Evolutionary conservation across 2,329 filamentous ascomycete species (phyloP).

Genomic region (Calonectria ilicicola): DNA sequence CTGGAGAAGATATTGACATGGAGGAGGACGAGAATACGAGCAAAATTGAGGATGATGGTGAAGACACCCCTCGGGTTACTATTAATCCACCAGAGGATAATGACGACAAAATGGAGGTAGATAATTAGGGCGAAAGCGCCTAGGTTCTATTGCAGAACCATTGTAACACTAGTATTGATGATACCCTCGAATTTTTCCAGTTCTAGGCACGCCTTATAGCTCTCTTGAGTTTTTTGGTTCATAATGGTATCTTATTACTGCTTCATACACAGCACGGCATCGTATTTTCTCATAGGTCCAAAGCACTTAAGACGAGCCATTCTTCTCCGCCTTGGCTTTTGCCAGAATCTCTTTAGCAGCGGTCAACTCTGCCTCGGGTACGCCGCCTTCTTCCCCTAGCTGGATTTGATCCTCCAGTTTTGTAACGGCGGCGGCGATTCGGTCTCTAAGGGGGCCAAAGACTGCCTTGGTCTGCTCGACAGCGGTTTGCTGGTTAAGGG

Average conservation of each 20-base stretch:
- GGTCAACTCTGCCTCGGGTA: constrained; percentile 61
- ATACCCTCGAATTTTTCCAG: constrained; percentile 41
- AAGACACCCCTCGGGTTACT: constrained; percentile 57
- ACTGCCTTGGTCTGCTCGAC: constrained; percentile 90
- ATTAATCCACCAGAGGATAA: constrained; percentile 61
- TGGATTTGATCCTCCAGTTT: constrained; percentile 84
- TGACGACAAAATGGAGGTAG: constrained; percentile 74
- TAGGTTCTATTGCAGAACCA: neutral
- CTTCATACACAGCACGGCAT: neutral
- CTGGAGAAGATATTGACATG: constrained; percentile 71
- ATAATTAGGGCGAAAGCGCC: constrained; percentile 53
- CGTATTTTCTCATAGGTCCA: neutral
- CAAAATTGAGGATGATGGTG: constrained; percentile 57
- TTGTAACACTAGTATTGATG: constrained; percentile 35
- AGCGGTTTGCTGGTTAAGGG: constrained; percentile 73
- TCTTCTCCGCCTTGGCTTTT: constrained; percentile 56
- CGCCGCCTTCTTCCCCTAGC: constrained; percentile 62
- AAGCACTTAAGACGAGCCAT: constrained; percentile 18
- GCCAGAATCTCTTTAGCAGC: constrained; percentile 67
- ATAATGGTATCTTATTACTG: constrained; percentile 33
- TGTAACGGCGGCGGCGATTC: constrained; percentile 77
- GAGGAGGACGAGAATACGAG: constrained; percentile 55
- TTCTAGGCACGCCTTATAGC: constrained; percentile 19
- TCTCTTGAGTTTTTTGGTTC: neutral
- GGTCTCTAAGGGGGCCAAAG: constrained; percentile 77